Evolutionary conservation across 768 basidiomycete species (phyloP).

Genomic region (Pleurotus djamor): DNA sequence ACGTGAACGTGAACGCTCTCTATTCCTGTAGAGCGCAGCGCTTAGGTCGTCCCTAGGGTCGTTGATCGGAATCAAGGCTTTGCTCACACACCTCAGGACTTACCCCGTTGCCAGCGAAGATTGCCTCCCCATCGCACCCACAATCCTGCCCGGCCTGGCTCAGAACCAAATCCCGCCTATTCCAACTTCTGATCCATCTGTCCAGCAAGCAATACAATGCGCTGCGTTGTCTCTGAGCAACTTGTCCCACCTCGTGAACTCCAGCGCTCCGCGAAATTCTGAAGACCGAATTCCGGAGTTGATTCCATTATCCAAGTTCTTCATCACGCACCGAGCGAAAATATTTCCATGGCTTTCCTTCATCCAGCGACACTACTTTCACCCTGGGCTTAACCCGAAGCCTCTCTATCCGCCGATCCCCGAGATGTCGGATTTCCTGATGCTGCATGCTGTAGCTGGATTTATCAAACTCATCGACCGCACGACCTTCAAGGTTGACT

Average conservation of each 20-base stretch:
- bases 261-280: background rate
- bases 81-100: too few species aligned
- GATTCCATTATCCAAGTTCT: background rate
- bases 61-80: too few species aligned
- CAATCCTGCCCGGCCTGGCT: too few species aligned
- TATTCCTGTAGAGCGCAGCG: too few species aligned
- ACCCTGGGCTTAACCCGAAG: background rate
- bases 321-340: background rate
- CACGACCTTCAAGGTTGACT: background rate
- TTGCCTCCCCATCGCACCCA: too few species aligned
- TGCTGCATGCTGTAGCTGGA: background rate
- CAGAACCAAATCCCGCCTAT: too few species aligned
- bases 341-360: background rate
- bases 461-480: background rate
- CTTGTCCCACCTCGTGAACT: background rate
- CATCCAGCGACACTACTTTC: background rate
- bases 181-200: too few species aligned
- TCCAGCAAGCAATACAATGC: background rate
- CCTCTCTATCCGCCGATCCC: background rate
- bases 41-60: too few species aligned
- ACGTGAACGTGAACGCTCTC: too few species aligned
- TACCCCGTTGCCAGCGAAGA: too few species aligned
- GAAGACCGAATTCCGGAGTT: background rate
- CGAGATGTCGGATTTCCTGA: background rate
- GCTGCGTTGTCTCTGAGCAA: background rate